Percentiles rank a stretch among this genome's conserved stretches.
phyloP scores from a whole-genome alignment of 768 basidiomycete species.

The Russula lepida region DNA sequence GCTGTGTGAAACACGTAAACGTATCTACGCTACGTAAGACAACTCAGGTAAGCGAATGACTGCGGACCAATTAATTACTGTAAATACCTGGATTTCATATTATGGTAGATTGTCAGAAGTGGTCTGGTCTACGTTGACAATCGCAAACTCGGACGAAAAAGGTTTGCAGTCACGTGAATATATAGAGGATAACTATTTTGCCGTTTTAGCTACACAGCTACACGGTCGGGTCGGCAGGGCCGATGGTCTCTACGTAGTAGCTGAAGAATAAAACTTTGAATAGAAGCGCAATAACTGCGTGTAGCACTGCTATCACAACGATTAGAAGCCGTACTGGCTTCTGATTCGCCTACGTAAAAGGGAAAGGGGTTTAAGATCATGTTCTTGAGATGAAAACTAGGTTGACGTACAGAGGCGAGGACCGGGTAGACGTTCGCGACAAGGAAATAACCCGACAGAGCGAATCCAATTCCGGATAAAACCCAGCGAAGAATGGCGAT shows the following conservation, averaged over 20 bases:
- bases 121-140: not conserved
- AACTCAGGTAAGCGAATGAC: too few species aligned
- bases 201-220: too few species aligned
- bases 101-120: too few species aligned
- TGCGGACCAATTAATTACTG: too few species aligned
- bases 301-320: constrained; percentile 62
- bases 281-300: constrained; percentile 71
- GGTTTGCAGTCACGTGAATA: not conserved
- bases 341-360: constrained; percentile 58
- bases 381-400: not conserved
- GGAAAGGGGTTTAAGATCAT: not conserved
- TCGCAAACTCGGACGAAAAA: not conserved
- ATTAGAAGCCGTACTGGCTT: constrained; percentile 81
- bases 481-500: constrained; percentile 76
- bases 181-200: not conserved
- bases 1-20: too few species aligned
- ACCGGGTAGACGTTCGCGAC: constrained; percentile 82
- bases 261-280: constrained; percentile 78
- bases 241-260: constrained; percentile 42
- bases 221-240: constrained; percentile 31
- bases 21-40: too few species aligned
- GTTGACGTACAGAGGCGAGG: constrained; percentile 60
- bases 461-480: constrained; percentile 63
- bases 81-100: too few species aligned
- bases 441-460: constrained; percentile 83